Evolutionary conservation across 2,329 filamentous ascomycete genomes (phyloP), one percentile per base, ranked within the genome.

Genomic region (Thielaviopsis cerberus): DNA sequence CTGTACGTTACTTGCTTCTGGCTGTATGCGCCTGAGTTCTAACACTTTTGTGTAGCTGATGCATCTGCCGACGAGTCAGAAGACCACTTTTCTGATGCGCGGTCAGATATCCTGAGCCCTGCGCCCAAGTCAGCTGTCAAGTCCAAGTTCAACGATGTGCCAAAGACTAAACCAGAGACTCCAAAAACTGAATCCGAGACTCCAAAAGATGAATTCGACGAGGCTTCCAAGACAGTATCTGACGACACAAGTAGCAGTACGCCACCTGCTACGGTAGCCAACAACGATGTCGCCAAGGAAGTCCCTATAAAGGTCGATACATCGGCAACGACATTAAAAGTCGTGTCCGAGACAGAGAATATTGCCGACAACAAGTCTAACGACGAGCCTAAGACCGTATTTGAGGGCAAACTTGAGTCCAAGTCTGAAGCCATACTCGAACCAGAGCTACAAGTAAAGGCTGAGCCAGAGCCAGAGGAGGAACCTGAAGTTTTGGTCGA

Each of bases 11-110:
- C 20, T n/a, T n/a, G n/a, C 41, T 22, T 48, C n/a, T 10, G 20
- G 6, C n/a, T 24, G 20, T 24, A 24, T 51, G 24, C 55, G 25
- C 26, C 45, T 45, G 24, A 20, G 27, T 50, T 34, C 25, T 24
- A 24, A 26, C 27, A 23, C 11, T 7, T 45, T 48, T 15, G 15
- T 27, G 11, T 48, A 61, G 59, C 55, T 11, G 59, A 60, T 53
- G 41, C 55, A 30, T 60, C 59, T 23, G 56, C 59, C 45, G 59
- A 61, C 22, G 82, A 84, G 62, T 83, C 80, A 26, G 82, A 85
- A 52, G 82, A 85, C 63, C 82, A 85, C 69, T 85, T 83, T 68
- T 83, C 79, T 55, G 82, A 85, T 66, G 81, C 82, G 34, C 78
- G 78, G 57, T 82, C 80, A 34, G 75, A 69, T 58, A 72, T 66